Evolutionary conservation across 345 rosid genomes (phyloP), one percentile per base, ranked within the genome.

Genomic region (Lepidium aucheri): DNA sequence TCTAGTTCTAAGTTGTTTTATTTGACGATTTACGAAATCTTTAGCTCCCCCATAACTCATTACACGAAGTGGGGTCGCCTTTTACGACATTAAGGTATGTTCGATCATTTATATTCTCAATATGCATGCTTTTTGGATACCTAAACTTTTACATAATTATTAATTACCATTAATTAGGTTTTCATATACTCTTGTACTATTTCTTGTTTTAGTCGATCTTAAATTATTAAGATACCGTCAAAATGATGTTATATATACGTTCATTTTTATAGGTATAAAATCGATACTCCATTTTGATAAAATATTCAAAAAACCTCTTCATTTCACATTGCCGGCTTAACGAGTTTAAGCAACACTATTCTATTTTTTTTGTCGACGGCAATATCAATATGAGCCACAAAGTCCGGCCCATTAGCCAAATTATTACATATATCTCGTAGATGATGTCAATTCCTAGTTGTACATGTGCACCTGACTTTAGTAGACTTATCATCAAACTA

Each of bases 41-140:
- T 26, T 26, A 26, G 30, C 55, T 28, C 60, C 70, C 70, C 76
- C 76, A 72, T 72, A 65, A 72, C 71, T 72, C 76, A 72, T 57
- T 64, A 64, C 65, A 64, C 26, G 53, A 34, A 40, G 76, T 72
- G 71, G 71, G 76, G 76, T 57, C 76, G 53, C 16, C 53, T 65
- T 57, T 46, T 11, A 39, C 60, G 71, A 72, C 76, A 72, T 57
- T 65, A 50, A 65, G 76, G 76, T 57, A 72, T 65, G 76, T 44
- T 70, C 76, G 9, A 57, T 57, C 15, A 9, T 34, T 53, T 20
- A 65, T 40, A 32, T 57, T 72, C 47, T 64, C 45, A 36, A 59
- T 26, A 26, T 26, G 30, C 30, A 26, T 26, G 3, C 5, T 26
- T 2, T 3, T 2, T 2, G n/a, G 26, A 24, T 26, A 26, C 6